Base-by-base conservation (phyloP, 371 early-diverging fungal genomes). In the Circinella umbellata region DNA sequence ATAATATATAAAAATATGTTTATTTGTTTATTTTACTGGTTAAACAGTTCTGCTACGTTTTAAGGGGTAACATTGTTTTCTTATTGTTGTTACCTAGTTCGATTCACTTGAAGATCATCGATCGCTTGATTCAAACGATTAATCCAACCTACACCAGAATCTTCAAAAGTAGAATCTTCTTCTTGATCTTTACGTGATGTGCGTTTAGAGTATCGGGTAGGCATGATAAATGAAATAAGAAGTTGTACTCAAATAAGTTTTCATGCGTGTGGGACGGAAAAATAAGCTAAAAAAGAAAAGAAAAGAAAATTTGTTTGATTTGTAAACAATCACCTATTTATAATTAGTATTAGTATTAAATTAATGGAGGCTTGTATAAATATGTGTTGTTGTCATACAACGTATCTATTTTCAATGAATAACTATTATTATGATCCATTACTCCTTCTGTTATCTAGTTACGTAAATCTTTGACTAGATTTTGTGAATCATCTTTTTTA, bases 61-160 rank as follows among this genome's bases (percentile, higher is more conserved):
- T 48, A n/a, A 27, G 57, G 34, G 57, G 59, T 1, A 42, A 42
- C 6, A 35, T 20, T n/a, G 20, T 15, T n/a, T 4, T 27, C 27
- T 1, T 42, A 42, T 39, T 18, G 47, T 60, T 14, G 46, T 64
- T 75, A 75, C 83, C 78, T 82, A 57, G 78, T 71, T 57, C 79
- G 66, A 63, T 63, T 78, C 14, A 72, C 75, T 47, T 74, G 67
- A 10, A 82, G 76, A 54, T 80, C 71, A 39, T 82, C 83, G 35
- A 82, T 76, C 15, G 77, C 78, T 61, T 78, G 71, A 39, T 77
- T 74, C 69, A 82, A 46, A 35, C 69, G 57, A 37, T 76, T 76
- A 20, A 63, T 42, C 82, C 82, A 82, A 53, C 60, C 62, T n/a
- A 61, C 27, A 18, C 34, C 53, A 54, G 37, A 42, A 37, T 42